Conservation (phyloP, 768 basidiomycete species). For the Russula virescens region DNA sequence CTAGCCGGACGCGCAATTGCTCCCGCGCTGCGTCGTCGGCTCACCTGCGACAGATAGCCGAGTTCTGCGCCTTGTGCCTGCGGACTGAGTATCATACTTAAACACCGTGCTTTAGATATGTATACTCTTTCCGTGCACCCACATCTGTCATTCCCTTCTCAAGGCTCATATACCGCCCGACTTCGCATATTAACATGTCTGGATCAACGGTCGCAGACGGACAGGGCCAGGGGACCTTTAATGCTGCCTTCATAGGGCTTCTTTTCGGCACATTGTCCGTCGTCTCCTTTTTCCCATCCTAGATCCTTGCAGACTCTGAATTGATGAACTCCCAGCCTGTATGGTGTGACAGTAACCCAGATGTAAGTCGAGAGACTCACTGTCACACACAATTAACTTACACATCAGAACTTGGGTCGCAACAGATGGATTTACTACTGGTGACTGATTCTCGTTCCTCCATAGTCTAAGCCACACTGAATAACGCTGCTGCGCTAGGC, state of each 20-base stretch:
- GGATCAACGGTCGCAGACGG: background rate
- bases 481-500: background rate
- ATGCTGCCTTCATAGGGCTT: background rate
- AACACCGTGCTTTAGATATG: too few species aligned
- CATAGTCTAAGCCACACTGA: background rate
- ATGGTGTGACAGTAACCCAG: background rate
- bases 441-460: background rate
- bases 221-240: background rate
- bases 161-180: too few species aligned
- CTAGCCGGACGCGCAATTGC: too few species aligned
- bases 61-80: too few species aligned
- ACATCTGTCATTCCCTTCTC: too few species aligned
- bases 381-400: background rate
- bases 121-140: too few species aligned
- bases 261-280: background rate
- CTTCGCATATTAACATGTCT: too few species aligned
- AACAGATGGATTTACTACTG: conserved; percentile 8
- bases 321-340: background rate
- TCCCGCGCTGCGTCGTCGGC: too few species aligned
- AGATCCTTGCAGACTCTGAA: background rate
- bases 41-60: too few species aligned
- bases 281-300: background rate
- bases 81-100: too few species aligned
- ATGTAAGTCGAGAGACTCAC: background rate
- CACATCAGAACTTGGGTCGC: background rate